phyloP scores from a whole-genome alignment of 257 asterid species.

The Nyctanthes arbortristis region DNA sequence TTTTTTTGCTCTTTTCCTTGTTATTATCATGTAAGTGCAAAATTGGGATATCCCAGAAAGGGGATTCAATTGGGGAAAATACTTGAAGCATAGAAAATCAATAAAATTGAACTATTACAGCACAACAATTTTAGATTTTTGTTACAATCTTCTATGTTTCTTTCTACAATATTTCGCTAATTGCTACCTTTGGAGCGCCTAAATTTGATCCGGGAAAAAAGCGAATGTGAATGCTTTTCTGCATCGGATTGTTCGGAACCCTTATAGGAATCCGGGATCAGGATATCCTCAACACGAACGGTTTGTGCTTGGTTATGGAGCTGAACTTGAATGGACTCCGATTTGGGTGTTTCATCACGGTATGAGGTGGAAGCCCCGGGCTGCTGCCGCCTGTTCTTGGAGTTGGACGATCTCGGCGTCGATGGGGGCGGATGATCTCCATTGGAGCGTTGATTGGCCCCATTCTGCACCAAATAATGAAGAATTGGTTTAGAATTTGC shows the following conservation, averaged over 20 bases:
- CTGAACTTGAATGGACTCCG: conserved; percentile 50
- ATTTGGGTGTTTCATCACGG: conserved; percentile 32
- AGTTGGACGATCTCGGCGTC: conserved; percentile 30
- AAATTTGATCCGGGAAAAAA: conserved; percentile 41
- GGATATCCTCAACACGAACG: conserved; percentile 43
- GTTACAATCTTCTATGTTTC: neutral
- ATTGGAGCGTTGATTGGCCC: conserved; percentile 11
- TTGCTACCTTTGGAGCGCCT: conserved; percentile 45
- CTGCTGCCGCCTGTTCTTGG: conserved; percentile 35
- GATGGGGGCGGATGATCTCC: conserved; percentile 34
- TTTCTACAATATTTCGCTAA: conserved; percentile 17
- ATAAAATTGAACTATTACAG: neutral
- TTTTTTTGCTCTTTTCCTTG: neutral
- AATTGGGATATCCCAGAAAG: neutral
- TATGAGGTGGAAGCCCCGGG: conserved; percentile 23
- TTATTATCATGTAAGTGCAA: conserved; percentile 1
- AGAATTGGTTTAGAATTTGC: neutral
- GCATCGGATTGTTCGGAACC: conserved; percentile 18
- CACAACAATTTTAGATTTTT: neutral
- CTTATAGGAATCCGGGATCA: conserved; percentile 18
- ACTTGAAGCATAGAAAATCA: neutral
- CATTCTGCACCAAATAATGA: conserved; percentile 26
- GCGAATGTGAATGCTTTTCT: conserved; percentile 31
- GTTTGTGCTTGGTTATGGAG: conserved; percentile 39
- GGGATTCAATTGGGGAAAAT: neutral